Evolutionary conservation across 345 rosid species (phyloP), one percentile per base, ranked within the genome.

Genomic region (Populus alba): DNA sequence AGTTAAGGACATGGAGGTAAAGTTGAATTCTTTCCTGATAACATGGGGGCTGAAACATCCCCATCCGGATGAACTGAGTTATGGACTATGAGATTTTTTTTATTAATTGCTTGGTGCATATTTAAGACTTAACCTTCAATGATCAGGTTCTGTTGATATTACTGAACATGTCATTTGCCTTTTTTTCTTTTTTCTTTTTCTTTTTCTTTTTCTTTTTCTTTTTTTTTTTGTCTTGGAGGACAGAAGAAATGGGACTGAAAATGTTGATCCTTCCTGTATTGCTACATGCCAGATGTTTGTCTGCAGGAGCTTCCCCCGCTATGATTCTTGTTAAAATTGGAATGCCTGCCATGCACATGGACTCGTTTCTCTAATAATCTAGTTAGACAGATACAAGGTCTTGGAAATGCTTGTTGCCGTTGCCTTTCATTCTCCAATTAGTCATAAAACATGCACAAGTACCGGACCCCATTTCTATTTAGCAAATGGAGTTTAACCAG

Each of bases 1-100:
- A 17, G 80, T 94, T 74, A 94, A 92, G 86, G 98, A 96, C 82
- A 97, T 97, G 97, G 99, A 96, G 99, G 99, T 96, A 87, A 80
- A 23, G 62, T 27, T 77, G 72, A 27, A 81, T 57, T 39, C 18
- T 77, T 15, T 41, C 22, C 55, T 71, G 29, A 47, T 39, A 20
- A 67, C 20, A 16, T 47, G 1, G 7, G 43, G 16, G 41, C 17
- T 27, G 47, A 73, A 22, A 6, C 0, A 1, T 45, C 27, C 7
- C 27, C 43, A 47, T 31, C 20, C 63, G 63, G 4, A 29, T 31
- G 23, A 29, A 47, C 25, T 41, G 37, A 55, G 20, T 25, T 12
- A n/a, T 41, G 49, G 62, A 45, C 16, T 73, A 37, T n/a, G 39
- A 23, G 3, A 74, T 17, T 15, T 45, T 47, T 33, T 10, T 23